A percentile compares a stretch with the other conserved stretches of the same genome.
Conservation (phyloP, 1,284 basidiomycete genomes). For the Erythrobasidium hasegawianum region DNA sequence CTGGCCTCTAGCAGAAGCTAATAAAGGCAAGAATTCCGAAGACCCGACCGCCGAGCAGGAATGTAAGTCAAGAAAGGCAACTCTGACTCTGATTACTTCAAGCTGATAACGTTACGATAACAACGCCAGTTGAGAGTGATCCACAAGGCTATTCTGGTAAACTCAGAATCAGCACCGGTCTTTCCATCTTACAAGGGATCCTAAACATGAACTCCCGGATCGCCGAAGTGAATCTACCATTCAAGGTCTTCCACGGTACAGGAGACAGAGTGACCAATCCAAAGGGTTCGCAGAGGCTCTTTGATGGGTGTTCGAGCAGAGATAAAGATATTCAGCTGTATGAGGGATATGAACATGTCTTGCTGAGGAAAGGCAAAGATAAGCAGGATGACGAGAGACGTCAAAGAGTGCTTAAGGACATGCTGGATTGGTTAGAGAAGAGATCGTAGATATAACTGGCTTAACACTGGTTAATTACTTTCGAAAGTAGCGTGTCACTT, state of each 20-base stretch:
- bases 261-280: slow-evolving; percentile 29
- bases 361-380: slow-evolving; percentile 43
- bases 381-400: slow-evolving; percentile 42
- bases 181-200: slow-evolving; percentile 42
- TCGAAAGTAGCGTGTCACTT: background rate
- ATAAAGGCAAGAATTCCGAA: slow-evolving; percentile 41
- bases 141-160: slow-evolving; percentile 45
- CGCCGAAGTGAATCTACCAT: slow-evolving; percentile 40
- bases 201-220: slow-evolving; percentile 35
- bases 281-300: slow-evolving; percentile 14
- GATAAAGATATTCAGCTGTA: slow-evolving; percentile 39
- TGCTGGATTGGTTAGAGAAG: slow-evolving; percentile 42
- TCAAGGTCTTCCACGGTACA: slow-evolving; percentile 44
- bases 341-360: slow-evolving; percentile 41
- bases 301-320: slow-evolving; percentile 18
- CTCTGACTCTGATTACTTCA: background rate
- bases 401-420: slow-evolving; percentile 41
- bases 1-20: slow-evolving; percentile 40
- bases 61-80: slow-evolving; percentile 14
- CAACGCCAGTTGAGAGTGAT: slow-evolving; percentile 36
- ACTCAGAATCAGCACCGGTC: slow-evolving; percentile 45
- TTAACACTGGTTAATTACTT: background rate
- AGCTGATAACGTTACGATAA: slow-evolving; percentile 30
- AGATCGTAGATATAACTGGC: background rate
- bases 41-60: slow-evolving; percentile 19